These are phyloP conservation scores for Austroboletus olivaceoglutinosus DNA, from an alignment of 1,284 basidiomycete genomes.

Conservation along the genomic window DNA sequence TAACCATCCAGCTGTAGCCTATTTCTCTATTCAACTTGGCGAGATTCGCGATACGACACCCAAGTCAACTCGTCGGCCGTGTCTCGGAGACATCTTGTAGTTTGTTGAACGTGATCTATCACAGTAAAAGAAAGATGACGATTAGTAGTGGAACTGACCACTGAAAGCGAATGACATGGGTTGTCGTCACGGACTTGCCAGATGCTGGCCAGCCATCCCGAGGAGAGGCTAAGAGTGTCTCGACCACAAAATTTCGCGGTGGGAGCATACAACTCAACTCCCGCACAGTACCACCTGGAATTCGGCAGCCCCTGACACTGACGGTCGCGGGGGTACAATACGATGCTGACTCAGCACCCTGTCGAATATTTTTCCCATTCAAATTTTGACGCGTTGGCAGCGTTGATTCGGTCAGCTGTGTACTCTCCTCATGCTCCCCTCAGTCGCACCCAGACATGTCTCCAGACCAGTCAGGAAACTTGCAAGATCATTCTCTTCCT, in stretches of 20 bases:
- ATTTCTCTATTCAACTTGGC: conserved; percentile 20
- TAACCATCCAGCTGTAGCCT: conserved; percentile 28
- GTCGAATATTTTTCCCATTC: not conserved
- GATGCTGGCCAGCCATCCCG: too few species aligned
- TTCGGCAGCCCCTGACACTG: not conserved
- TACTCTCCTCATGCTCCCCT: conserved; percentile 21
- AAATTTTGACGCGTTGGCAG: not conserved
- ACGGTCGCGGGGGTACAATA: too few species aligned
- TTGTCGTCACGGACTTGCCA: not conserved
- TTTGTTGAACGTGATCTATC: too few species aligned
- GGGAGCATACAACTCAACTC: not conserved
- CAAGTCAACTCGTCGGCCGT: too few species aligned
- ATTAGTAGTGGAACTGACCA: too few species aligned
- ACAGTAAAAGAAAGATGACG: too few species aligned
- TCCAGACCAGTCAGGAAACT: conserved; percentile 19
- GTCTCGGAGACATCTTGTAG: too few species aligned
- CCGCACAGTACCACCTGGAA: too few species aligned
- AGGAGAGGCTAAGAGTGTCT: too few species aligned
- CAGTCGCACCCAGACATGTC: conserved; percentile 16
- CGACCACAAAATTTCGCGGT: too few species aligned
- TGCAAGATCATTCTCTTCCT: conserved; percentile 42
- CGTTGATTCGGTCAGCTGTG: not conserved
- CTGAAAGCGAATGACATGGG: not conserved
- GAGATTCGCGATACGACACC: not conserved
- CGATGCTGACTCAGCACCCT: conserved; percentile 23